Base-by-base conservation (phyloP, 2,329 filamentous ascomycete species). In the Paracoccidioides brasiliensis region DNA sequence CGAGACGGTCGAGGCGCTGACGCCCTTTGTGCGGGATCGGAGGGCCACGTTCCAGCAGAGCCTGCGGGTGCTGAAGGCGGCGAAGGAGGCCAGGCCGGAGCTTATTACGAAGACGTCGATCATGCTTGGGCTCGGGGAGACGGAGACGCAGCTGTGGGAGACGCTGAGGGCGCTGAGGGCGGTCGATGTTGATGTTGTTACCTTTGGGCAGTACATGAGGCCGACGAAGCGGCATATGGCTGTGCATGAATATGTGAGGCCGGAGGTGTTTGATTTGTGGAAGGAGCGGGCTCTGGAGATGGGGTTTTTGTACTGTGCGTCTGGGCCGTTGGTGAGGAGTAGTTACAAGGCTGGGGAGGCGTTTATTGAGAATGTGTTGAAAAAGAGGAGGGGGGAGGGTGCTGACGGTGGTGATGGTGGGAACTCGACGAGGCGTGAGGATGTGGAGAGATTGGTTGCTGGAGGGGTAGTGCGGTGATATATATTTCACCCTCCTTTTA, bases 191-290 rank as follows among this genome's bases (percentile, higher is more conserved):
- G 93, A 98, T 64, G 89, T 98, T 10, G 90, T 98, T 56, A 98
- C 93, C 0, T 98, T 98, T 63, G 93, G 93, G n/a, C 93, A 98
- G 76, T 98, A 98, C 76, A 98, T 98, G 93, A 88, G 91, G 9
- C 93, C 93, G 1, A 98, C 93, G 4, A 98, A 97, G 78, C 82
- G 91, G 46, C 93, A 98, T 71, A 91, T 98, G 82, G 85, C 95
- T 71, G 93, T 98, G 37, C 86, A 95, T 66, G 89, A 91, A 70
- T 98, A 98, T 69, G 81, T 98, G 49, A 91, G 90, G 0, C 93
- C 93, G 0, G 88, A 86, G 59, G 83, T 85, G 59, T 98, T 98
- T 67, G 91, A 97, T 67, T 76, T 86, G 65, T 98, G 93, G 93
- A 82, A 87, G 58, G 82, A 89, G 74, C 82, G 90, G 53, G 91